Conservation (phyloP, 2,329 filamentous ascomycete genomes). For the Paracoccidioides brasiliensis region DNA sequence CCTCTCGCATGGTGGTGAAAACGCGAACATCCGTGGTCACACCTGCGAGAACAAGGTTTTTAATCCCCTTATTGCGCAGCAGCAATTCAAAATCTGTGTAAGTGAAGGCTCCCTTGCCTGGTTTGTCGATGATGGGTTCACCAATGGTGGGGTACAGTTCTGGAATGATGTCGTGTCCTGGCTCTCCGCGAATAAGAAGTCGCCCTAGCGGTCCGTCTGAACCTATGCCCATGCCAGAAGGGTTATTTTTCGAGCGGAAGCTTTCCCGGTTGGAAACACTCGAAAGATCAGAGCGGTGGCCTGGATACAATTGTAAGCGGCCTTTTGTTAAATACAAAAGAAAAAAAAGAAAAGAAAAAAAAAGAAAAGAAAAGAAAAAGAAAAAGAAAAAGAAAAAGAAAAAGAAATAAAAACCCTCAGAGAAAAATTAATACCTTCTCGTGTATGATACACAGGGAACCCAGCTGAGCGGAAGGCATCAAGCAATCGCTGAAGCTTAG, state of each 20-base stretch:
- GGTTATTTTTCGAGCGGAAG: constrained; percentile 41
- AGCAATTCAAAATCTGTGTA: constrained; percentile 43
- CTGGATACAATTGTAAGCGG: constrained; percentile 13
- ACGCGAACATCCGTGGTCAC: constrained; percentile 46
- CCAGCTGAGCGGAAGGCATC: constrained; percentile 26
- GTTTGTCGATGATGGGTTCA: constrained; percentile 44
- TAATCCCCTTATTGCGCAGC: constrained; percentile 38
- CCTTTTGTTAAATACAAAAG: not conserved
- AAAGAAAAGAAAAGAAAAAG: too few species aligned
- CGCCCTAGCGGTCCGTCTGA: constrained; percentile 42
- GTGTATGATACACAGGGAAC: constrained; percentile 34
- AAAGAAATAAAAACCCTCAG: not conserved
- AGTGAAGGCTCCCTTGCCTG: constrained; percentile 40
- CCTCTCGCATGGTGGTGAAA: constrained; percentile 42
- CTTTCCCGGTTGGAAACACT: constrained; percentile 44
- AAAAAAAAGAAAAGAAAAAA: too few species aligned
- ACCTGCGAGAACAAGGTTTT: constrained; percentile 41
- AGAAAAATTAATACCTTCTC: constrained; percentile 25
- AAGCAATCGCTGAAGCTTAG: constrained; percentile 28
- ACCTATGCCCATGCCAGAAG: constrained; percentile 39
- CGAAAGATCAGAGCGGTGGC: constrained; percentile 40
- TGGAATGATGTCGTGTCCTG: constrained; percentile 44
- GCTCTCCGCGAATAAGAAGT: constrained; percentile 45
- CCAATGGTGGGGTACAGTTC: constrained; percentile 38
- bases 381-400: too few species aligned